phyloP scores from a whole-genome alignment of 768 basidiomycete genomes.

The Pisolithus marmoratus region DNA sequence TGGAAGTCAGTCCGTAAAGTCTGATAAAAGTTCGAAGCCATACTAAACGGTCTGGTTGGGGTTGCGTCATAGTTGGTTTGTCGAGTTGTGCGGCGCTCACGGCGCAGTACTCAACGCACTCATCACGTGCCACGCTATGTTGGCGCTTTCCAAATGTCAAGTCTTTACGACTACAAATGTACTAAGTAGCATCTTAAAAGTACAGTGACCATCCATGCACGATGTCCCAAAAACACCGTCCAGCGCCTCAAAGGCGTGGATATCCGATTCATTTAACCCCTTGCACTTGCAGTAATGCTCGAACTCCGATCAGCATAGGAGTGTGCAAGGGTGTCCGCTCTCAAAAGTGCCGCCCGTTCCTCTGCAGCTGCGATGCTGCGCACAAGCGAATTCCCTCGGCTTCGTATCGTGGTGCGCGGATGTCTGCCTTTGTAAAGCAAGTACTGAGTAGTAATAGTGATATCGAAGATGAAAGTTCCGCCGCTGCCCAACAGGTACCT shows the following conservation, averaged over 20 bases:
- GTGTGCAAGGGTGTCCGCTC: slow-evolving; percentile 33
- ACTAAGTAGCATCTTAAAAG: too few species aligned
- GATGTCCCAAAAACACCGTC: too few species aligned
- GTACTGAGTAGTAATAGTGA: slow-evolving; percentile 85
- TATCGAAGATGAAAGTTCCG: slow-evolving; percentile 89
- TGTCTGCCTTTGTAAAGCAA: slow-evolving; percentile 62
- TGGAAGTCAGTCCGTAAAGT: background rate
- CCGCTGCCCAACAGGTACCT: slow-evolving; percentile 89
- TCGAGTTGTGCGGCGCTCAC: too few species aligned
- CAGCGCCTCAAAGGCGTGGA: slow-evolving; percentile 17
- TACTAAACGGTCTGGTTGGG: slow-evolving; percentile 44
- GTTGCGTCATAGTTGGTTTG: background rate
- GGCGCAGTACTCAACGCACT: too few species aligned
- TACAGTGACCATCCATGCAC: too few species aligned
- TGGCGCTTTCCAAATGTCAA: too few species aligned
- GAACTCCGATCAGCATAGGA: slow-evolving; percentile 22
- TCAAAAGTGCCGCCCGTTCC: slow-evolving; percentile 46
- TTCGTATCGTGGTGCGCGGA: slow-evolving; percentile 28
- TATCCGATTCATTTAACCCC: slow-evolving; percentile 31
- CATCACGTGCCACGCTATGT: too few species aligned
- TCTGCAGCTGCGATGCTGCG: slow-evolving; percentile 30
- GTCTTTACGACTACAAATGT: too few species aligned
- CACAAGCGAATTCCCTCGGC: slow-evolving; percentile 23
- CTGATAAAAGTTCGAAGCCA: slow-evolving; percentile 1
- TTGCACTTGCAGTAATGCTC: slow-evolving; percentile 10